Evolutionary conservation across 495 filamentous ascomycete species (phyloP).

Genomic region (Staphylotrichum longicolle): DNA sequence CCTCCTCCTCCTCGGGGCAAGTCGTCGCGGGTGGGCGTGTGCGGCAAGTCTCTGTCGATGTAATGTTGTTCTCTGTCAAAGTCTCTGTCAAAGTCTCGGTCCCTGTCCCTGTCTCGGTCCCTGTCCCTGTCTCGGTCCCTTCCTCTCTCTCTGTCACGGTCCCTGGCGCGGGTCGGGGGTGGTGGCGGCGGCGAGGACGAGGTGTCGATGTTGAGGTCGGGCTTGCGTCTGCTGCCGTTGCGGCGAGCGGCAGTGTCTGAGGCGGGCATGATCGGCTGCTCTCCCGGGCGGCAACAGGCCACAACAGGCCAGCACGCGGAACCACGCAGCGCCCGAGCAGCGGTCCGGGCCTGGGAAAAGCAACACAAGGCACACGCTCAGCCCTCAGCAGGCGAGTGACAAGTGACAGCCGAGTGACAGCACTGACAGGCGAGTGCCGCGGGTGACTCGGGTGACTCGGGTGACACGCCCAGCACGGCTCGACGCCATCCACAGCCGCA

Average conservation of each 20-base stretch:
- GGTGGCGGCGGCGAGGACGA: slow-evolving; percentile 20
- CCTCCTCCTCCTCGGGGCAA: not conserved
- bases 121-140: no score
- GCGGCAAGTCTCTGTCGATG: slow-evolving; percentile 13
- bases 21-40: slow-evolving; percentile 23
- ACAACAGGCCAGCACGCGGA: no score
- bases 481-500: slow-evolving; percentile 15
- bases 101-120: not conserved
- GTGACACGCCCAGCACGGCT: slow-evolving; percentile 22
- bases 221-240: slow-evolving; percentile 23
- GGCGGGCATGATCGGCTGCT: slow-evolving; percentile 24
- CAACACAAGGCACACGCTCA: not conserved
- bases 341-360: slow-evolving; percentile 16
- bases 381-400: no score
- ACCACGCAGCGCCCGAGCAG: not conserved
- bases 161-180: not conserved
- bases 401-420: no score
- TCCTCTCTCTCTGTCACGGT: not conserved
- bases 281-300: no score
- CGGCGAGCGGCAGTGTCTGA: slow-evolving; percentile 28
- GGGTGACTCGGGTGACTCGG: slow-evolving; percentile 16
- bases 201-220: slow-evolving; percentile 34
- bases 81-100: slow-evolving; percentile 12
- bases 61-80: no score
- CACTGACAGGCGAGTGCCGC: no score